These are phyloP conservation scores for Patellifolia procumbens DNA, from an alignment of 179 eudicot species.

Conservation along the genomic window DNA sequence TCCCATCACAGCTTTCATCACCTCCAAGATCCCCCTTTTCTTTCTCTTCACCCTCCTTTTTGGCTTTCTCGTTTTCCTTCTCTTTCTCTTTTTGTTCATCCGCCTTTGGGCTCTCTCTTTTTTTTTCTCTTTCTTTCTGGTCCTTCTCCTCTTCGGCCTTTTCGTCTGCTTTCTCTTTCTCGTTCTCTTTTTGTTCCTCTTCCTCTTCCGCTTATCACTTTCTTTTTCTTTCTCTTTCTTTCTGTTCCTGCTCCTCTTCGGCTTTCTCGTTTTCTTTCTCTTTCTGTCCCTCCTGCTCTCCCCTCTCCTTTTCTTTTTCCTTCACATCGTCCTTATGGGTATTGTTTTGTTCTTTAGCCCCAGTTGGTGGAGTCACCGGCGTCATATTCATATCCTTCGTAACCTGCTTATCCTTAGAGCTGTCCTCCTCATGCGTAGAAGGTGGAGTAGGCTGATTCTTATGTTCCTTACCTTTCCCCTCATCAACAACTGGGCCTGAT, in stretches of 20 bases:
- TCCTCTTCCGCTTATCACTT: conserved; percentile 25
- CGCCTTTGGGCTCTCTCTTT: conserved; percentile 15
- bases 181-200: conserved; percentile 27
- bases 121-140: background rate
- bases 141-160: background rate
- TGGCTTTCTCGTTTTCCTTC: conserved; percentile 26
- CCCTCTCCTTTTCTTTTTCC: background rate
- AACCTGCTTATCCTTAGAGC: conserved; percentile 30
- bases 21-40: conserved; percentile 14
- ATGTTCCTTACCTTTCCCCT: conserved; percentile 19
- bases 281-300: background rate
- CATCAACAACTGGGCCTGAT: conserved; percentile 28
- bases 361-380: conserved; percentile 22
- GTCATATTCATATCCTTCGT: conserved; percentile 4
- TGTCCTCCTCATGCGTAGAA: conserved; percentile 12
- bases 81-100: conserved; percentile 9
- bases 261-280: background rate
- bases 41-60: conserved; percentile 17
- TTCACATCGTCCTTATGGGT: conserved; percentile 24
- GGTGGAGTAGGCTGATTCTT: conserved; percentile 14
- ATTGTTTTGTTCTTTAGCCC: conserved; percentile 11
- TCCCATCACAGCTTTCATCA: conserved; percentile 48
- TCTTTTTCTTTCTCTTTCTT: conserved; percentile 23
- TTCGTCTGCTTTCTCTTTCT: conserved; percentile 9
- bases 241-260: background rate